Percentiles rank a stretch among this genome's conserved stretches.
Conservation (phyloP, 2,329 filamentous ascomycete species). For the Aspergillus sp. region DNA sequence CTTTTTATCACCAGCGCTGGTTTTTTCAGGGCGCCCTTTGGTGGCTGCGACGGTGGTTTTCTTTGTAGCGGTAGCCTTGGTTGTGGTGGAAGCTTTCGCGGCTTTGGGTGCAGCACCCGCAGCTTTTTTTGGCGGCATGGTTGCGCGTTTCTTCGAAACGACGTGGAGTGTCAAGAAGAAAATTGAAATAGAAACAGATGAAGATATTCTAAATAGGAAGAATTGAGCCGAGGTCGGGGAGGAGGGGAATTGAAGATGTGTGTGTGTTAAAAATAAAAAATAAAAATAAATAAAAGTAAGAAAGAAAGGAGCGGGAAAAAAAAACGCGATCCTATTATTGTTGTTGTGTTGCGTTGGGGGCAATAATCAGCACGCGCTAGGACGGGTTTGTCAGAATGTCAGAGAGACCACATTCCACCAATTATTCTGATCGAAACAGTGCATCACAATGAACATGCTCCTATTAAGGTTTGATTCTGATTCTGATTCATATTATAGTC, state of each 20-base stretch:
- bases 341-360: not conserved
- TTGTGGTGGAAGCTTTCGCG: slow-evolving; percentile 10
- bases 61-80: slow-evolving; percentile 6
- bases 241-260: not conserved
- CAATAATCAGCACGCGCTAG: not conserved
- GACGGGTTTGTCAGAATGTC: not conserved
- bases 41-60: slow-evolving; percentile 17
- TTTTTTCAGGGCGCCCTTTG: slow-evolving; percentile 13
- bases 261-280: slow-evolving; percentile 1
- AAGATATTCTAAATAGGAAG: slow-evolving; percentile 3
- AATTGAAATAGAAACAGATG: slow-evolving; percentile 1
- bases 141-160: not conserved
- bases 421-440: not conserved
- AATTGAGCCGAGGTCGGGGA: no score
- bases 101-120: slow-evolving; percentile 12
- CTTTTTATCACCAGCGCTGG: slow-evolving; percentile 2
- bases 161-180: slow-evolving; percentile 3
- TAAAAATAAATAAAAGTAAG: not conserved
- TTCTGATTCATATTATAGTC: no score
- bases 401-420: not conserved
- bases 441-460: no score
- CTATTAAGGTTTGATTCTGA: no score
- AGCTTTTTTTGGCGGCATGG: slow-evolving; percentile 27
- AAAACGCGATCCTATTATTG: not conserved
- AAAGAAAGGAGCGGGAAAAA: not conserved